Evolutionary conservation across 2,329 filamentous ascomycete genomes (phyloP), one percentile per base, ranked within the genome.

Genomic region (Pseudocercospora pini-densiflorae): DNA sequence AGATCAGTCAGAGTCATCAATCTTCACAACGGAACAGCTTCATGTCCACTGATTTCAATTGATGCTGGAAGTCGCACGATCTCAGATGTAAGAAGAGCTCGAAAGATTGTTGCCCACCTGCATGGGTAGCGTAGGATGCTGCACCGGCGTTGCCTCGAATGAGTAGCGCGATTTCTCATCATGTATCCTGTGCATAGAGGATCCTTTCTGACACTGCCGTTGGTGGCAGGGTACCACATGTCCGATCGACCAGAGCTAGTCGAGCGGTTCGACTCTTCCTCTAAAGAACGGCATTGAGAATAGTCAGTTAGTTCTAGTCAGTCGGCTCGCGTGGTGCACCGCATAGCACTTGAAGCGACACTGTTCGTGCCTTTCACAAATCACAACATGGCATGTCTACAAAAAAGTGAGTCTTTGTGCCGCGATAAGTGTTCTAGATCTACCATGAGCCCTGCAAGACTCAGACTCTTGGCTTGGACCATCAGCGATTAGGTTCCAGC

Each of bases 401-500:
- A 36, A 36, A 36, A 1, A 33, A 12, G 31, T 33, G 31, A 33
- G 7, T 33, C 31, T 33, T 7, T 33, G 31, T 33, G 31, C 49
- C 7, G 12, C 49, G 49, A 23, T 14, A 14, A 53, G n/a, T 54
- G 49, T 58, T 40, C 54, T 23, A 40, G 31, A 40, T 27, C 33
- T 54, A 10, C 54, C 29, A 23, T 19, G 29, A 58, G 27, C 54
- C n/a, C 19, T 33, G 54, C n/a, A 36, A 33, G 54, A 33, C 54
- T 58, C 16, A 40, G 29, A 58, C 12, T 36, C 8, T 40, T n/a
- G 31, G 36, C 33, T 33, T 31, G 33, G 14, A 23, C 33, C 12
- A 40, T 40, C 55, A 23, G 55, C 55, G 55, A 58, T 58, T 40
- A 19, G 24, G 55, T 36, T 40, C 55, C 33, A 58, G 55, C 55